These are phyloP conservation scores for Hyphodiscus hymeniophilus DNA, from an alignment of 495 filamentous ascomycete genomes.

Conservation along the genomic window DNA sequence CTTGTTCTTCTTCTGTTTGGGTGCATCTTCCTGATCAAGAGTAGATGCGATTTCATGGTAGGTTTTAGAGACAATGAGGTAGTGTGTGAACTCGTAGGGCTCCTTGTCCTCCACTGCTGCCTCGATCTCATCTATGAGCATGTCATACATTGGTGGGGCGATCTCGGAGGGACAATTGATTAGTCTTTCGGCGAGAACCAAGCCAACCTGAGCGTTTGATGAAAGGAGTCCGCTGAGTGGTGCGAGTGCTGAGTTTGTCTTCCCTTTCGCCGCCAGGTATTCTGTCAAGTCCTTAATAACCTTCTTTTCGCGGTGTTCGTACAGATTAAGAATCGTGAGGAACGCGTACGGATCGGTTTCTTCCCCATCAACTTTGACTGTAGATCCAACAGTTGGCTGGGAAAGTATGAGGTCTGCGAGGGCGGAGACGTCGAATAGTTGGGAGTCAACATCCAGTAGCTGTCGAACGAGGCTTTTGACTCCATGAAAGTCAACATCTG, in stretches of 20 bases:
- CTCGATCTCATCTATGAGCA: conserved; percentile 87
- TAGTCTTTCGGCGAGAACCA: conserved; percentile 83
- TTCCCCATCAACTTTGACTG: conserved; percentile 90
- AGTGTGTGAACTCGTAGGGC: conserved; percentile 89
- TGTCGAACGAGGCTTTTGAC: conserved; percentile 85
- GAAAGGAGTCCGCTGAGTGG: conserved; percentile 49
- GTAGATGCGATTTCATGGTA: conserved; percentile 82
- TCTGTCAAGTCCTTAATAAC: conserved; percentile 57
- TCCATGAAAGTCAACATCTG: conserved; percentile 88
- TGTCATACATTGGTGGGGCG: conserved; percentile 90
- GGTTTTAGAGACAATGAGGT: conserved; percentile 80
- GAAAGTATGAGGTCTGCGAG: conserved; percentile 82
- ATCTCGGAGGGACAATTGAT: conserved; percentile 94
- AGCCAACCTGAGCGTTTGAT: conserved; percentile 51
- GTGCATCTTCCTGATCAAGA: conserved; percentile 59
- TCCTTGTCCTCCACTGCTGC: conserved; percentile 87
- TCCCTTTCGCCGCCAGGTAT: conserved; percentile 61
- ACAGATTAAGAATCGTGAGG: conserved; percentile 77
- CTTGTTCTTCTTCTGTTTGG: conserved; percentile 72
- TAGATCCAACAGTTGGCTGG: conserved; percentile 83
- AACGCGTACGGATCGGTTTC: conserved; percentile 94
- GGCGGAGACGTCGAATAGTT: conserved; percentile 77
- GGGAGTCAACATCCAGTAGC: conserved; percentile 82
- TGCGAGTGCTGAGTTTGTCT: conserved; percentile 42
- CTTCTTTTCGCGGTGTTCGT: conserved; percentile 69